Base-by-base conservation (phyloP, 495 filamentous ascomycete genomes). In the Penicillium bovifimosum region DNA sequence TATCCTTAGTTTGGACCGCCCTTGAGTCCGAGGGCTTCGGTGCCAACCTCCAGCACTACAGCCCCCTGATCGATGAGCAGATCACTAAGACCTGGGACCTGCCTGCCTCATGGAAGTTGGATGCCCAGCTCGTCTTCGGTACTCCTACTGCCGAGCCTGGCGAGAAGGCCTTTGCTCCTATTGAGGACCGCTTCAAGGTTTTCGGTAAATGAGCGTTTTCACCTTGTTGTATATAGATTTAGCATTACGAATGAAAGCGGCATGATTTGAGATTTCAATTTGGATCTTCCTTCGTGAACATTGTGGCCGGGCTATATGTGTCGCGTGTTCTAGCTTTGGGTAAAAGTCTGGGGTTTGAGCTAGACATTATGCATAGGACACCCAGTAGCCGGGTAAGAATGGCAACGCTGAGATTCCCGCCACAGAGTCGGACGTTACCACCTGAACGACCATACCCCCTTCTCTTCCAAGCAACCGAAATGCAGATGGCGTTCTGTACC, bases 11-110 rank as follows among this genome's bases (percentile, higher is more conserved):
- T 49, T 80, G 77, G 77, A 66, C 69, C 34, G 77, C 77, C 6
- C 71, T 80, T 16, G 60, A 74, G 52, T 59, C 70, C 10, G 74
- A 77, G 52, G 77, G 77, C 29, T 59, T 80, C 49, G 77, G 77
- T 29, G 70, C 64, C 57, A 80, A 80, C 56, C 68, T 80, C 18
- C 77, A 80, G 73, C 77, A 80, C 65, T 79, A 77, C 65, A 78
- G 73, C 59, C 73, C 74, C n/a, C 59, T 76, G 10, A 72, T 79
- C 53, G 75, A 79, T 50, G 68, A 64, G 28, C 58, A 64, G 33
- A 47, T 79, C 18, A 45, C 66, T 50, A 72, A 71, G 47, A 66
- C 68, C 51, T 79, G 67, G 63, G 54, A 62, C 43, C 52, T 80
- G 17, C 75, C 76, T 6, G 59, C 59, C 14, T 63, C 51, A 18